Evolutionary conservation across 768 basidiomycete species (phyloP), one percentile per base, ranked within the genome.

Genomic region (Cystobasidium ongulense): DNA sequence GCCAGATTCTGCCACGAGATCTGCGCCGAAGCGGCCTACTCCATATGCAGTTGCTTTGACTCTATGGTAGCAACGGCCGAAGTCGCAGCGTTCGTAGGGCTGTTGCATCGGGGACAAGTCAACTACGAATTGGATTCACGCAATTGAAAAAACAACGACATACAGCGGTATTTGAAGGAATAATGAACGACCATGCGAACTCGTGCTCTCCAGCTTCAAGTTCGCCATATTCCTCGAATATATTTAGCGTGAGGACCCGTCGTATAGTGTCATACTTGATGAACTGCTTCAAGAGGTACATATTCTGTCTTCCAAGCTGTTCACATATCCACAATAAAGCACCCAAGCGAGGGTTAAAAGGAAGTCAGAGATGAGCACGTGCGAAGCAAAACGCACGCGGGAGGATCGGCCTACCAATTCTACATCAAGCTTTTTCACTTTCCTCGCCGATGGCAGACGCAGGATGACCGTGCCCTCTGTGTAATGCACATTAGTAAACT

Each of bases 381-480:
- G 46, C 46, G n/a, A 3, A 11, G 8, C 21, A 50, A n/a, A n/a
- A n/a, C n/a, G n/a, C n/a, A 50, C 46, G 46, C 46, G 46, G 46
- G 46, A 59, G 25, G 27, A 29, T 29, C 7, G 33, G 46, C 68
- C 18, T 35, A 71, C 68, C 52, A 71, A 35, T 29, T 71, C 68
- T 10, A 71, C 68, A 59, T 71, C 68, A 33, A 71, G 68, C 68
- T 71, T 71, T 54, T 71, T 71, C 50, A 71, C 68, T 29, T 71
- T 71, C 18, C 36, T 5, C 5, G 68, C 41, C 7, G 7, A 17
- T 1, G 68, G 68, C 4, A 71, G 54, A 43, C 43, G 35, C 17
- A 71, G 35, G 17, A 59, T 38, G 33, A 71, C 68, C 18, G 68
- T 57, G 4, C 68, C 68, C n/a, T 71, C 54, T 59, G 52, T 54